A percentile compares a stretch with the other conserved stretches of the same genome.
Evolutionary conservation across 768 basidiomycete species (phyloP).

Genomic region (Glaciozyma antarctica): DNA sequence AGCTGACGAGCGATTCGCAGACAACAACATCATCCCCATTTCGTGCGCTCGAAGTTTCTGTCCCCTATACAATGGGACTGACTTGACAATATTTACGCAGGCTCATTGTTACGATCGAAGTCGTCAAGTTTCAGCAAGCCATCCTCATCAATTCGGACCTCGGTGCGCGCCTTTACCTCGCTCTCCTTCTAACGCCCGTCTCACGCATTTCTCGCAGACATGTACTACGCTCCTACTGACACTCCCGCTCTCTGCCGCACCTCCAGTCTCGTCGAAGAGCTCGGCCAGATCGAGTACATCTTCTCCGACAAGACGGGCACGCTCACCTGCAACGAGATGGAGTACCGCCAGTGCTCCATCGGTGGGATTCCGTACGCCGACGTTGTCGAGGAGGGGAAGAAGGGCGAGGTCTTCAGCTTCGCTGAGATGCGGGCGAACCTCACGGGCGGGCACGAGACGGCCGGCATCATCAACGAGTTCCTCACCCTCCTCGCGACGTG

Average conservation of each 20-base stretch:
- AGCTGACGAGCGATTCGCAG: background rate
- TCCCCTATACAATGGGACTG: background rate
- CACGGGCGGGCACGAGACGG: conserved; percentile 13
- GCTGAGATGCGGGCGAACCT: conserved; percentile 39
- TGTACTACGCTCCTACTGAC: conserved; percentile 92
- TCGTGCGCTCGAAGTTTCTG: conserved; percentile 54
- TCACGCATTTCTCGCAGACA: conserved; percentile 51
- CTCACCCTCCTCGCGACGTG: conserved; percentile 83
- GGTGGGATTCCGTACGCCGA: conserved; percentile 84
- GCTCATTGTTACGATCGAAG: conserved; percentile 98
- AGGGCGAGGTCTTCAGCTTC: conserved; percentile 49
- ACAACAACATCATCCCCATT: conserved; percentile 94
- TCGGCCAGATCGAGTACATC: conserved; percentile 94
- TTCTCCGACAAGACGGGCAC: conserved; percentile 95
- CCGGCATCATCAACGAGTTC: conserved; percentile 57
- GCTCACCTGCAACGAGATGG: conserved; percentile 95
- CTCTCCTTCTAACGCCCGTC: background rate
- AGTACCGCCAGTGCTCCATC: conserved; percentile 81
- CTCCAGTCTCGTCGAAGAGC: conserved; percentile 92
- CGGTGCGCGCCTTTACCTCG: background rate
- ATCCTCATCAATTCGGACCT: conserved; percentile 81
- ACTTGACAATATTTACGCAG: conserved; percentile 29
- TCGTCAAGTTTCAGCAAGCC: conserved; percentile 97
- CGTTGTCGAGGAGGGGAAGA: conserved; percentile 74
- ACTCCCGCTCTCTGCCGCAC: conserved; percentile 97